A percentile compares a stretch with the other conserved stretches of the same genome.
Evolutionary conservation across 2,329 filamentous ascomycete genomes (phyloP).

Genomic region (Phialocephala sp.): DNA sequence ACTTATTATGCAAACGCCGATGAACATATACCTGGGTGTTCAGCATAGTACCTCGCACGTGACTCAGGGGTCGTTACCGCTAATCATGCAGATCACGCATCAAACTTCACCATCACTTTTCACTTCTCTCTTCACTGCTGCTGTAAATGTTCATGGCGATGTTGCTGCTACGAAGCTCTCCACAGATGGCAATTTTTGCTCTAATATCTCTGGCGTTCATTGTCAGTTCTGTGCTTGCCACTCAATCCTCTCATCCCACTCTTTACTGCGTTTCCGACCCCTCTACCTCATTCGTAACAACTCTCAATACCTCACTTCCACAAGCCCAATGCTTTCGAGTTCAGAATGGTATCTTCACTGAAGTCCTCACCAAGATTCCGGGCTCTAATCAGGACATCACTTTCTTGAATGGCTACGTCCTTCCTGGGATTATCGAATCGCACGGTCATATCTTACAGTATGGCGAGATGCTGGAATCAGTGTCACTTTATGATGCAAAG

Average conservation of each 20-base stretch:
- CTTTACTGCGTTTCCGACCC: conserved; percentile 37
- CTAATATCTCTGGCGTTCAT: conserved; percentile 11
- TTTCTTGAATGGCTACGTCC: conserved; percentile 56
- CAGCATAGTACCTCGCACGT: too few species aligned
- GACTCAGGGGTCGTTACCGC: conserved; percentile 14
- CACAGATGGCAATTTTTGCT: neutral
- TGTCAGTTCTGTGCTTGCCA: conserved; percentile 9
- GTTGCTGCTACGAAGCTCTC: neutral
- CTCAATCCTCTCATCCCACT: conserved; percentile 20
- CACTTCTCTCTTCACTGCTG: neutral
- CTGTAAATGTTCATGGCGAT: neutral
- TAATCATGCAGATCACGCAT: conserved; percentile 3
- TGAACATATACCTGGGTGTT: too few species aligned
- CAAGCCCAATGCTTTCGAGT: conserved; percentile 62
- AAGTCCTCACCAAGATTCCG: conserved; percentile 49
- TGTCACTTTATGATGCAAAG: conserved; percentile 65
- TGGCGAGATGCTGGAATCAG: conserved; percentile 70
- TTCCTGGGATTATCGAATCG: conserved; percentile 74
- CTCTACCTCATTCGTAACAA: conserved; percentile 51
- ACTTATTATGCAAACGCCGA: too few species aligned
- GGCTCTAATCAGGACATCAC: conserved; percentile 41
- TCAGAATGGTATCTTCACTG: conserved; percentile 55
- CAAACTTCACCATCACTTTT: neutral
- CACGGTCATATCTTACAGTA: conserved; percentile 72
- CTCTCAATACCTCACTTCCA: conserved; percentile 47